Evolutionary conservation across 2,329 filamentous ascomycete genomes (phyloP).

Genomic region (Dactylellina haptotyla): DNA sequence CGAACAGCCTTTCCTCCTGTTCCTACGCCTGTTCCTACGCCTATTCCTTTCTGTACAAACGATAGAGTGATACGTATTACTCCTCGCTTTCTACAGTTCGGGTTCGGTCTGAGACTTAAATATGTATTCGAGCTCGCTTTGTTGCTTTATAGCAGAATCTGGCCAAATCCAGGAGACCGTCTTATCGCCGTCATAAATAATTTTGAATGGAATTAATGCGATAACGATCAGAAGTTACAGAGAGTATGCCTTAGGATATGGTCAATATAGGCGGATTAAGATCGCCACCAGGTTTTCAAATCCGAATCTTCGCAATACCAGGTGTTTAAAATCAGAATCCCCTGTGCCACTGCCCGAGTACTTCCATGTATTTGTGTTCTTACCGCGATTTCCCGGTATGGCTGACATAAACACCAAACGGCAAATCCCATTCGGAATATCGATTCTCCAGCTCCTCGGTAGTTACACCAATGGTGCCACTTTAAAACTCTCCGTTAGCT

Average conservation of each 20-base stretch:
- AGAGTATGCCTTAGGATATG: too few relatives aligned
- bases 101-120: neutral
- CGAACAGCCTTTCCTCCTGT: neutral
- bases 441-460: conserved; percentile 8
- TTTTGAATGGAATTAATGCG: too few relatives aligned
- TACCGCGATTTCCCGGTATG: too few relatives aligned
- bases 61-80: neutral
- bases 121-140: too few relatives aligned
- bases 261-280: too few relatives aligned
- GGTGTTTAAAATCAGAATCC: too few relatives aligned
- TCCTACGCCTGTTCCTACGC: neutral
- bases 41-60: neutral
- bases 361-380: neutral
- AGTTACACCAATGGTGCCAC: neutral
- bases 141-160: too few relatives aligned
- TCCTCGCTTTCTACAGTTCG: neutral
- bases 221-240: too few relatives aligned
- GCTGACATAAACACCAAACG: neutral
- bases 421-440: neutral
- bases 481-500: conserved; percentile 8
- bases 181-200: too few relatives aligned
- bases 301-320: too few relatives aligned
- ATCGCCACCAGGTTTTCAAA: neutral
- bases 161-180: too few relatives aligned
- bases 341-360: neutral